phyloP scores from a whole-genome alignment of 805 yeast species.

The Ogataea chonburiensis region DNA sequence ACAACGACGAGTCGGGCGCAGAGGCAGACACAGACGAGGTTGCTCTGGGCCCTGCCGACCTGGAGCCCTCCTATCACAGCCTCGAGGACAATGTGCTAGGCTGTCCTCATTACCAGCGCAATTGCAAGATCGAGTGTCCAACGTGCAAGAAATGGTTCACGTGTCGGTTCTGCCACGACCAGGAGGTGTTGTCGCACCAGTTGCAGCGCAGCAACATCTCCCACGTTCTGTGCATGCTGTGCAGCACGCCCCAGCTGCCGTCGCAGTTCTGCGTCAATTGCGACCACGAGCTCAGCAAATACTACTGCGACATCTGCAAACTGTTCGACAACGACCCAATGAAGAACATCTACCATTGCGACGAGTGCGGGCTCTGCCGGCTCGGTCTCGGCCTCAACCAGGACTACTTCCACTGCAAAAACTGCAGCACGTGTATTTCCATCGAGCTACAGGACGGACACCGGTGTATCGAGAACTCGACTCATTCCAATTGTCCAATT shows the following conservation, averaged over 20 bases:
- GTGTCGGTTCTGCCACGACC: slow-evolving; percentile 86
- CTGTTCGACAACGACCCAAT: slow-evolving; percentile 77
- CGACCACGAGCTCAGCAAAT: slow-evolving; percentile 63
- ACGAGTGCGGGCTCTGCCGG: slow-evolving; percentile 89
- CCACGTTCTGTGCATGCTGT: slow-evolving; percentile 78
- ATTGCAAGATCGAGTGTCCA: slow-evolving; percentile 81
- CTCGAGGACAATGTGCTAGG: slow-evolving; percentile 53
- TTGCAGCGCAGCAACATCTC: slow-evolving; percentile 58
- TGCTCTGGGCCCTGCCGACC: slow-evolving; percentile 47
- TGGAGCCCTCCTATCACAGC: slow-evolving; percentile 47
- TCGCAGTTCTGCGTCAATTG: slow-evolving; percentile 68
- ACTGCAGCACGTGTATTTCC: slow-evolving; percentile 85
- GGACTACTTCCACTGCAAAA: slow-evolving; percentile 88
- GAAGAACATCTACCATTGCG: slow-evolving; percentile 88
- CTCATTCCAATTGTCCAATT: slow-evolving; percentile 89
- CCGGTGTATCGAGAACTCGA: slow-evolving; percentile 80
- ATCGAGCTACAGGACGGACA: slow-evolving; percentile 76
- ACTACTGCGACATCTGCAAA: slow-evolving; percentile 76
- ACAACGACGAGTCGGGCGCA: slow-evolving; percentile 20
- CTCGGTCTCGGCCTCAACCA: slow-evolving; percentile 84
- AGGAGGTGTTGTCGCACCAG: slow-evolving; percentile 50
- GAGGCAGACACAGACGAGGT: slow-evolving; percentile 37
- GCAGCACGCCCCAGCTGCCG: slow-evolving; percentile 74
- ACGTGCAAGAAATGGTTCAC: slow-evolving; percentile 72
- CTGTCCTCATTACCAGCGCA: slow-evolving; percentile 79